A percentile compares a stretch with the other conserved stretches of the same genome.
phyloP scores from a whole-genome alignment of 2,329 filamentous ascomycete species.

The Penicillium thymicola region DNA sequence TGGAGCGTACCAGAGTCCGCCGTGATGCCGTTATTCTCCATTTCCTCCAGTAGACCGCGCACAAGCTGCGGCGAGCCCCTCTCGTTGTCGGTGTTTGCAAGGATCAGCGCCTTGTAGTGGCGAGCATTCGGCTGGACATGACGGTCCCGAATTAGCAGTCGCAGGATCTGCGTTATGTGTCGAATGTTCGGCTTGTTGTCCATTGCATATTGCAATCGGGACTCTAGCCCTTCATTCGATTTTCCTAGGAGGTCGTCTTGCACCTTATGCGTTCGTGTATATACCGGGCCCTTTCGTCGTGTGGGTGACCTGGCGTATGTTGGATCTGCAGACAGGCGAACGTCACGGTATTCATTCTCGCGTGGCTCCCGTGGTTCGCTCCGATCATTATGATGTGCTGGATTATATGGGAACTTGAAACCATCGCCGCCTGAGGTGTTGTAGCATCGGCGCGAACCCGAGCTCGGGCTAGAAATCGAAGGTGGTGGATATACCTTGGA shows the following conservation, averaged over 20 bases:
- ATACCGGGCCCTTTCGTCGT: background rate
- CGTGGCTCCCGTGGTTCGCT: background rate
- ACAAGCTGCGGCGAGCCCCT: conserved; percentile 67
- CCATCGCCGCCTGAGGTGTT: conserved; percentile 9
- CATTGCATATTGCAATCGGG: conserved; percentile 27
- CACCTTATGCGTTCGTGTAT: background rate
- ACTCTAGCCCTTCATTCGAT: conserved; percentile 28
- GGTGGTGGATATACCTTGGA: conserved; percentile 3
- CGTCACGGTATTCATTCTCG: background rate
- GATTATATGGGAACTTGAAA: background rate
- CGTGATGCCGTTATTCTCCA: conserved; percentile 60
- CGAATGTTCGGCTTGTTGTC: conserved; percentile 24
- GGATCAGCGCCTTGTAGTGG: conserved; percentile 70
- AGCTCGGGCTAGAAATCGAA: conserved; percentile 4
- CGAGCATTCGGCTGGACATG: conserved; percentile 35
- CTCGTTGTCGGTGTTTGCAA: conserved; percentile 62
- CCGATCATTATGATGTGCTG: background rate
- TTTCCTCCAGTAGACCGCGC: conserved; percentile 65
- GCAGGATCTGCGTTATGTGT: conserved; percentile 32
- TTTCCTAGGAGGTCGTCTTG: conserved; percentile 3
- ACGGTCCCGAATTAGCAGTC: conserved; percentile 39
- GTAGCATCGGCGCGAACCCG: conserved; percentile 20
- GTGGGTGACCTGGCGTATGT: background rate
- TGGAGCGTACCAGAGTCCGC: conserved; percentile 68
- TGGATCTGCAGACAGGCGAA: background rate